A percentile compares a stretch with the other conserved stretches of the same genome.
Evolutionary conservation across 2,329 filamentous ascomycete species (phyloP).

Genomic region (Furcasterigmium furcatum): DNA sequence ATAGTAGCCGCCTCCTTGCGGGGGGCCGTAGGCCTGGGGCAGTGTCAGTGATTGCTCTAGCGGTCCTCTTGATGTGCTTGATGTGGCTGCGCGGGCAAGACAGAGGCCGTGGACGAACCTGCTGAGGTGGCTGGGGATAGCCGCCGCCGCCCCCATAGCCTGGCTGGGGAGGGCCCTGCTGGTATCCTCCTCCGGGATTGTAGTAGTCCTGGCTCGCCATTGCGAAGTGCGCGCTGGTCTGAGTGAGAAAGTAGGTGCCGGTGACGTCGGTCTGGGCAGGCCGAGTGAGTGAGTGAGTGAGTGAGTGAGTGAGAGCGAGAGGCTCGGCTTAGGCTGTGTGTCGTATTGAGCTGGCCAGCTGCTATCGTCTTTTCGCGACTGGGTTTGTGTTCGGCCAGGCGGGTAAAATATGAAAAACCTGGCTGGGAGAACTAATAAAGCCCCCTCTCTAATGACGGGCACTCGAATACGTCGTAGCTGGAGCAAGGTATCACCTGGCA

Average conservation of each 20-base stretch:
- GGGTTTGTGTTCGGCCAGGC: no score
- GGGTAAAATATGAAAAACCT: no score
- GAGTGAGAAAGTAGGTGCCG: not conserved
- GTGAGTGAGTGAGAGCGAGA: not conserved
- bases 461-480: no score
- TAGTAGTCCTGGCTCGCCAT: conserved; percentile 42
- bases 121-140: conserved; percentile 36
- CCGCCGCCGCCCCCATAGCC: conserved; percentile 5
- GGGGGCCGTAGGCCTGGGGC: conserved; percentile 23
- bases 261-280: no score
- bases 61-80: not conserved
- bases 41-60: conserved; percentile 2
- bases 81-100: no score
- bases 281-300: no score
- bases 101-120: conserved; percentile 23
- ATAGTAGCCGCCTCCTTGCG: conserved; percentile 24
- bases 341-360: no score
- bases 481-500: no score
- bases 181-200: conserved; percentile 23
- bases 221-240: conserved; percentile 2
- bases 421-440: no score
- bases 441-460: no score
- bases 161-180: conserved; percentile 7
- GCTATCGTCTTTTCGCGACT: no score
- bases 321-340: no score